A percentile compares a stretch with the other conserved stretches of the same genome.
phyloP scores from a whole-genome alignment of 306 rosid species.

The Quercus ilex region DNA sequence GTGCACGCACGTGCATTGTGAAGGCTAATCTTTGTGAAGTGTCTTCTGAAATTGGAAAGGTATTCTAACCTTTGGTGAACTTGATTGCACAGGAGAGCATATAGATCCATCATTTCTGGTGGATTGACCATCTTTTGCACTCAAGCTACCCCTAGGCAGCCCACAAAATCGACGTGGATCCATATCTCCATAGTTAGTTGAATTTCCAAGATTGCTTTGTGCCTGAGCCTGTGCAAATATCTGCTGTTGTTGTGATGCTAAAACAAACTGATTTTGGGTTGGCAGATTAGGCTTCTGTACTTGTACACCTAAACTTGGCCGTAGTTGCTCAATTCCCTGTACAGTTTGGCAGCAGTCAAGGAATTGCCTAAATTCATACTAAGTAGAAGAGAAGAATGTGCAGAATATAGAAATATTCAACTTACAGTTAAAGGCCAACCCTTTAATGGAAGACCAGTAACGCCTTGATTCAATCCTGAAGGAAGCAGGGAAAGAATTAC shows the following conservation, averaged over 20 bases:
- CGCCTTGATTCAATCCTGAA: constrained; percentile 75
- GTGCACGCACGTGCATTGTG: background rate
- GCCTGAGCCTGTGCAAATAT: constrained; percentile 74
- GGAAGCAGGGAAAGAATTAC: constrained; percentile 6
- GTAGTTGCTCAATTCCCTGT: constrained; percentile 83
- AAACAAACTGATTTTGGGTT: constrained; percentile 54
- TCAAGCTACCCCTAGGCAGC: constrained; percentile 62
- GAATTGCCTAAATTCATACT: constrained; percentile 11
- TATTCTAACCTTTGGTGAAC: constrained; percentile 66
- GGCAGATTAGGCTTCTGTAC: constrained; percentile 73
- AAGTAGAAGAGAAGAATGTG: background rate
- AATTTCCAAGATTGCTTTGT: constrained; percentile 57
- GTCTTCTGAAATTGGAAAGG: constrained; percentile 18
- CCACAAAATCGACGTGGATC: constrained; percentile 82
- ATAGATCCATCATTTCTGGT: constrained; percentile 70
- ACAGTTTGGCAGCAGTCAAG: constrained; percentile 21
- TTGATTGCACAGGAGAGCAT: constrained; percentile 74
- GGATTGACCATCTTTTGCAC: constrained; percentile 66
- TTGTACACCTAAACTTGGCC: constrained; percentile 78
- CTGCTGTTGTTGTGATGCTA: constrained; percentile 78
- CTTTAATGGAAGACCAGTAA: constrained; percentile 66
- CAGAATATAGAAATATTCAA: constrained; percentile 18
- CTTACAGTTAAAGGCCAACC: constrained; percentile 97
- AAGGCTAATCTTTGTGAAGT: background rate
- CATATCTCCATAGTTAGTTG: constrained; percentile 64